phyloP scores from a whole-genome alignment of 208 protist species.

The Histomonas meleagridis region DNA sequence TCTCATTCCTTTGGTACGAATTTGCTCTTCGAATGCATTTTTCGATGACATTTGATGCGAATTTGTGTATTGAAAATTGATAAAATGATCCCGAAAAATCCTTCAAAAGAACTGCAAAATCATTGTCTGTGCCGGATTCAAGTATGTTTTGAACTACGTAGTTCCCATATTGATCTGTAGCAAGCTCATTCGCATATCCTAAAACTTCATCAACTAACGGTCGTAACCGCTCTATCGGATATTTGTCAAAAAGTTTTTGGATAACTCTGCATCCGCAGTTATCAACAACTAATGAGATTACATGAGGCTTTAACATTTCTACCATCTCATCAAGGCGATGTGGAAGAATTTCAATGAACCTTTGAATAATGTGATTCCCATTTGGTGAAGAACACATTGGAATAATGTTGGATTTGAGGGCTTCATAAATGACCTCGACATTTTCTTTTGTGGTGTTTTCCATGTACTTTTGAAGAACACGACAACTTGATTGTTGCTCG shows the following conservation, averaged over 20 bases:
- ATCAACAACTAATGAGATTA: not conserved
- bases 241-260: constrained; percentile 29
- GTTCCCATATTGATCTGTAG: constrained; percentile 44
- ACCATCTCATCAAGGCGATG: not conserved
- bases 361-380: constrained; percentile 12
- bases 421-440: not conserved
- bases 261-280: constrained; percentile 26
- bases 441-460: not conserved
- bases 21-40: constrained; percentile 13
- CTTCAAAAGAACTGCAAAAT: not conserved
- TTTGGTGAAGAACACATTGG: not conserved
- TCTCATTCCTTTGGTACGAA: not conserved
- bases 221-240: not conserved
- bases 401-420: not conserved
- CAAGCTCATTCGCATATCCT: not conserved
- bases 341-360: not conserved
- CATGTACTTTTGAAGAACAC: constrained; percentile 11
- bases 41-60: constrained; percentile 45
- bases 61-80: constrained; percentile 43
- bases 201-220: not conserved
- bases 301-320: not conserved
- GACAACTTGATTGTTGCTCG: not conserved
- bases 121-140: not conserved
- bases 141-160: constrained; percentile 44
- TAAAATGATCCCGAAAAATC: not conserved